Conservation (phyloP, 2,329 filamentous ascomycete species). For the Monilinia fructicola region DNA sequence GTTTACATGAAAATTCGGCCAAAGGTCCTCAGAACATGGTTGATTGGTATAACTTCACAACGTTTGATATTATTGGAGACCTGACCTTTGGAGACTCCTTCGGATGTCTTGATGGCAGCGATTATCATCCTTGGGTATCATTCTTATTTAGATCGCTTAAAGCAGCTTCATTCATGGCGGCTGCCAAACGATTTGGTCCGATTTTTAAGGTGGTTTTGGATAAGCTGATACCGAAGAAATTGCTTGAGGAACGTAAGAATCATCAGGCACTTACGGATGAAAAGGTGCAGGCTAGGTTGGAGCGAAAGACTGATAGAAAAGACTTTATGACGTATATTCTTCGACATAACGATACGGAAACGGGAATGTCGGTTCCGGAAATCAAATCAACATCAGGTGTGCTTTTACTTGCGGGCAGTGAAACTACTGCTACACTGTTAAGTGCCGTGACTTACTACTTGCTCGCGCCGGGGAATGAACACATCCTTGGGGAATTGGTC, state of each 20-base stretch:
- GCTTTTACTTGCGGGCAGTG: constrained; percentile 26
- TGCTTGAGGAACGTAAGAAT: constrained; percentile 25
- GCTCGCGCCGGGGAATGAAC: constrained; percentile 35
- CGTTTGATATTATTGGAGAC: constrained; percentile 46
- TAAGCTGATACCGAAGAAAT: constrained; percentile 19
- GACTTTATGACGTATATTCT: constrained; percentile 41
- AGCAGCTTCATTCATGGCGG: constrained; percentile 27
- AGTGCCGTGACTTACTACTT: constrained; percentile 33
- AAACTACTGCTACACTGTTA: constrained; percentile 28
- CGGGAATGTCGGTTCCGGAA: constrained; percentile 26
- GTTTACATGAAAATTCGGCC: constrained; percentile 17
- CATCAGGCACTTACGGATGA: constrained; percentile 30
- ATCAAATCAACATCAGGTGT: constrained; percentile 19
- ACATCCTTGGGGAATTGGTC: constrained; percentile 37
- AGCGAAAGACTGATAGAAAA: constrained; percentile 37
- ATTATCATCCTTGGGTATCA: constrained; percentile 36
- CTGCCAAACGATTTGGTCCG: constrained; percentile 28
- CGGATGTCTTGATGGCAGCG: constrained; percentile 38
- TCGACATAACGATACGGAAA: constrained; percentile 29
- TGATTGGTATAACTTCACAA: constrained; percentile 41
- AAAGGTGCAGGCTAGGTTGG: constrained; percentile 24
- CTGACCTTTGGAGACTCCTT: constrained; percentile 47
- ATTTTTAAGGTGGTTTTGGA: constrained; percentile 19
- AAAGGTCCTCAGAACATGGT: constrained; percentile 33
- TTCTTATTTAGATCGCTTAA: constrained; percentile 35